Evolutionary conservation across 2,329 filamentous ascomycete genomes (phyloP), one percentile per base, ranked within the genome.

Genomic region (Dactylellina sp.): DNA sequence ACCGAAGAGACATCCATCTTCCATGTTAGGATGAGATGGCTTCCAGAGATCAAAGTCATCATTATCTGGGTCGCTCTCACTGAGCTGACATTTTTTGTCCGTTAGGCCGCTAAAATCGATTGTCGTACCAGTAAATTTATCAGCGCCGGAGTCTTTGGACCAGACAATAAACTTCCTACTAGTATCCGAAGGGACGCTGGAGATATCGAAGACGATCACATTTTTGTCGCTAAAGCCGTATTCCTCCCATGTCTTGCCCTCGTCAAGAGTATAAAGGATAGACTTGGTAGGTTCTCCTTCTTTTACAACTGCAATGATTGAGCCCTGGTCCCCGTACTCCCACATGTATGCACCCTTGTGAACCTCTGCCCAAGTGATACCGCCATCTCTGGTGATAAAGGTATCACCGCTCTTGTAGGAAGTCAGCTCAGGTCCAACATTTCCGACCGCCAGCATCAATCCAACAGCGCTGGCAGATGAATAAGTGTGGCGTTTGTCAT

Each of bases 311-410:
- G 96, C 92, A 75, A 98, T 88, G 78, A 98, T 90, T 4, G 92
- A 95, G 25, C 95, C 95, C 80, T 97, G 92, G 78, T 99, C 96
- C 70, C 95, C 96, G 80, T 92, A 97, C 79, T 96, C 92, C 92
- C 93, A 99, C 79, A 91, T 90, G 84, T 93, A 97, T 37, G 86
- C 87, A 4, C 95, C 96, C 81, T 96, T 93, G 82, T 91, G 94
- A 75, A 94, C 88, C 70, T 89, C 87, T 76, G 86, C 89, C 95
- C 95, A 99, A 40, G 84, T 91, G 57, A 98, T 86, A 63, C 96
- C 96, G n/a, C 90, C 95, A 80, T 99, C 93, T 0, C 86, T 86
- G 9, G 92, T 96, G 84, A 98, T 90, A 82, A 94, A 99, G 0
- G 94, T 98, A 79, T 95, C 90, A 12, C 90, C 90, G 14, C 94